Base-by-base conservation (phyloP, 2,329 filamentous ascomycete species). In the Simplicillium sp. region DNA sequence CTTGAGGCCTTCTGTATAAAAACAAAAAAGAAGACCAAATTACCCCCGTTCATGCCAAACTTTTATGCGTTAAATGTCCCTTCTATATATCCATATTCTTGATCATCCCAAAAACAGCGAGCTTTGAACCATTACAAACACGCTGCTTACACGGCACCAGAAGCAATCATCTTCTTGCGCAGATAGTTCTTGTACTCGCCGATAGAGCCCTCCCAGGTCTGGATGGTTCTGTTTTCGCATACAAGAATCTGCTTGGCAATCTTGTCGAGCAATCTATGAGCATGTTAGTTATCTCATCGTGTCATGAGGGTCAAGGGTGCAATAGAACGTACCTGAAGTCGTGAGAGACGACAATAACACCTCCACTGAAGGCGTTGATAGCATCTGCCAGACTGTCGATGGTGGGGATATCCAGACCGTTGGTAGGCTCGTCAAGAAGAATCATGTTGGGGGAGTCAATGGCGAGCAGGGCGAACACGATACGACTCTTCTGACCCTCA, bases 231-330 rank as follows among this genome's bases (percentile, higher is more conserved):
- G 80, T 98, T 88, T 71, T 98, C 92, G 68, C 94, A 98, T 42
- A 98, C 92, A 70, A 98, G 81, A 66, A 98, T 98, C 66, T 98
- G 87, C 77, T 98, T 98, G 54, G 92, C 92, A 64, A 98, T 97
- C 76, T 95, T 96, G 79, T 98, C 92, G 50, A 98, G 81, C 57
- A 98, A 74, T 74, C 90, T 94, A 59, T 47, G 37, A 29, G n/a
- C 14, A 31, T 16, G 14, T 15, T 36, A 13, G n/a, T 38, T 25
- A 35, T 34, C n/a, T n/a, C 3, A 25, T 13, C 14, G 15, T 11
- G 3, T 16, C 41, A 29, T 8, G 14, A 9, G 11, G 13, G n/a
- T 7, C 14, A 9, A 20, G 4, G 15, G n/a, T 5, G 20, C 5
- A 25, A 25, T 8, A 36, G 7, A 41, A 56, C 81, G 62, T 79